phyloP scores from a whole-genome alignment of 2,329 filamentous ascomycete genomes.

The Aspergillus ibericus region DNA sequence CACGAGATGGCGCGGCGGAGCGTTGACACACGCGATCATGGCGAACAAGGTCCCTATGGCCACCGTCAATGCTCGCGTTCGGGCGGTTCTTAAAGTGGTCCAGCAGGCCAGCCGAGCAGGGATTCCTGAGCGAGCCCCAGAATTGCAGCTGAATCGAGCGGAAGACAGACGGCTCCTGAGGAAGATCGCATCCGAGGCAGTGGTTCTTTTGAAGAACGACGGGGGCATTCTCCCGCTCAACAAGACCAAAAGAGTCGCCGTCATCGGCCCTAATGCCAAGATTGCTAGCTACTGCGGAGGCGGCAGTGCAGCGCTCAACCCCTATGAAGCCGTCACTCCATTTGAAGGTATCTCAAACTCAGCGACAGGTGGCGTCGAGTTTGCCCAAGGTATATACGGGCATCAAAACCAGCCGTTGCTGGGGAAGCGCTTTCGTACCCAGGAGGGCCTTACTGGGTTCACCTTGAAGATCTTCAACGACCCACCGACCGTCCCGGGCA shows the following conservation, averaged over 20 bases:
- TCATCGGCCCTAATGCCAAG: slow-evolving; percentile 55
- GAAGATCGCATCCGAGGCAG: slow-evolving; percentile 63
- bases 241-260: slow-evolving; percentile 44
- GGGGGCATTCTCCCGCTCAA: slow-evolving; percentile 58
- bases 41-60: slow-evolving; percentile 55
- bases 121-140: slow-evolving; percentile 55
- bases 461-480: slow-evolving; percentile 62
- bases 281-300: slow-evolving; percentile 55
- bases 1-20: slow-evolving; percentile 36
- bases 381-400: slow-evolving; percentile 60
- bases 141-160: slow-evolving; percentile 55
- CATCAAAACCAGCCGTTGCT: slow-evolving; percentile 62
- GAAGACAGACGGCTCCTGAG: slow-evolving; percentile 63
- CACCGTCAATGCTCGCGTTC: slow-evolving; percentile 55
- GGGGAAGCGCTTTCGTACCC: slow-evolving; percentile 50
- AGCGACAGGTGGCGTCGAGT: slow-evolving; percentile 36
- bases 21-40: slow-evolving; percentile 41
- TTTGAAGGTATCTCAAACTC: slow-evolving; percentile 38
- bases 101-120: slow-evolving; percentile 55
- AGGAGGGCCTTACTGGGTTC: slow-evolving; percentile 55
- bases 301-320: slow-evolving; percentile 57
- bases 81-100: slow-evolving; percentile 56
- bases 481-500: slow-evolving; percentile 47
- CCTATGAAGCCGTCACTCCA: slow-evolving; percentile 43
- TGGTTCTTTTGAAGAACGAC: slow-evolving; percentile 72